A percentile compares a stretch with the other conserved stretches of the same genome.
Conservation (phyloP, 176 grass and related monocot genomes). For the Panicum miliaceum region DNA sequence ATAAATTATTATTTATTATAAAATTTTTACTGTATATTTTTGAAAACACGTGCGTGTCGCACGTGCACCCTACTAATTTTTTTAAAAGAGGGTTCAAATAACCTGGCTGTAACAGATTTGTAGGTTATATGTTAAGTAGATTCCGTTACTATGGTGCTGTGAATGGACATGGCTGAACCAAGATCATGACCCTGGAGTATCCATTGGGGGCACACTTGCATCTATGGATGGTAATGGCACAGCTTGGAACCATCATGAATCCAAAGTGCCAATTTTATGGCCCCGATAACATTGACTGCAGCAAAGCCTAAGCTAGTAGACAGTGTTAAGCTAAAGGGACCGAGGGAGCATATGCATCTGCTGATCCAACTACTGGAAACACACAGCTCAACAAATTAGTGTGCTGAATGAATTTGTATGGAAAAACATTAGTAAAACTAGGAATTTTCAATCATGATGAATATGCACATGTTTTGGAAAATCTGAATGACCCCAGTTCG, state of each 20-base stretch:
- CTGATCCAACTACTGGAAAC: not conserved
- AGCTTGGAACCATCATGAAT: too few species aligned
- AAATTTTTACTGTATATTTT: too few species aligned
- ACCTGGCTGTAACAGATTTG: not conserved
- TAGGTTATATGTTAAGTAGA: not conserved
- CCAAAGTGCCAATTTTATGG: too few species aligned
- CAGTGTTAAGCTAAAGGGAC: too few species aligned
- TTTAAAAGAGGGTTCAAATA: too few species aligned
- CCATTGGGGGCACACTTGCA: too few species aligned
- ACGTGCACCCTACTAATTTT: too few species aligned
- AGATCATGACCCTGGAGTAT: not conserved
- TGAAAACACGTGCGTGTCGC: too few species aligned
- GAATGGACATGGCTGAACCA: not conserved
- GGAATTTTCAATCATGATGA: not conserved
- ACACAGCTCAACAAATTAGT: not conserved
- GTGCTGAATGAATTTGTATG: not conserved
- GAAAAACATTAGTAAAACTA: not conserved
- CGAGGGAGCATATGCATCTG: not conserved
- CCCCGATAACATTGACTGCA: too few species aligned
- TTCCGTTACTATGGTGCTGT: not conserved
- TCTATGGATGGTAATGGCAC: too few species aligned
- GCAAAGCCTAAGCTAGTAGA: too few species aligned
- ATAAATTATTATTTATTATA: too few species aligned
- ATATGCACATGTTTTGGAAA: not conserved
- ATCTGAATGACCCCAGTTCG: not conserved